Evolutionary conservation across 1,139 yeast genomes (phyloP).

Genomic region (Candida sanyaensis): DNA sequence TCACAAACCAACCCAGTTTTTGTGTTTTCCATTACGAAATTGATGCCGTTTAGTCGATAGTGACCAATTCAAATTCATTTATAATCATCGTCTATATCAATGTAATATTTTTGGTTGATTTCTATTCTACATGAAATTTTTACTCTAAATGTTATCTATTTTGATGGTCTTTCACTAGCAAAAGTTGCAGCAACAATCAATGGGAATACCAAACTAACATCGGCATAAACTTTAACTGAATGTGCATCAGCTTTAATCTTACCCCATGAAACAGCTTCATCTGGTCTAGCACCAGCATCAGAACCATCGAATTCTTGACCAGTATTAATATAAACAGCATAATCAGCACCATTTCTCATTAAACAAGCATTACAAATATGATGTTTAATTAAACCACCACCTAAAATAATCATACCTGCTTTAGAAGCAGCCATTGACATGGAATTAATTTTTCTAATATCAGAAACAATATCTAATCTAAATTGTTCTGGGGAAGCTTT

Average conservation of each 20-base stretch:
- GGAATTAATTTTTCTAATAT: slow-evolving; percentile 86
- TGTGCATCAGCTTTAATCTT: slow-evolving; percentile 94
- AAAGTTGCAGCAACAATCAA: slow-evolving; percentile 96
- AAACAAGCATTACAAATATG: slow-evolving; percentile 97
- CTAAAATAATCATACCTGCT: slow-evolving; percentile 95
- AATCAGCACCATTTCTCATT: slow-evolving; percentile 99
- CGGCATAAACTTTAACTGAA: slow-evolving; percentile 90
- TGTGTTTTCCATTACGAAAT: not conserved
- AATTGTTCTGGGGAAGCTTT: slow-evolving; percentile 88
- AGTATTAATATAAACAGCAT: slow-evolving; percentile 94
- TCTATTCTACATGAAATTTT: not conserved
- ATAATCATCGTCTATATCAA: no score
- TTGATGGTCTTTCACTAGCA: slow-evolving; percentile 50
- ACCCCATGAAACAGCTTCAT: slow-evolving; percentile 99
- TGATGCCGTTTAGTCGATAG: not conserved
- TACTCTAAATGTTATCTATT: not conserved
- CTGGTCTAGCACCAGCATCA: slow-evolving; percentile 99
- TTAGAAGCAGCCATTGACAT: slow-evolving; percentile 93
- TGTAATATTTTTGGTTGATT: no score
- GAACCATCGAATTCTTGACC: slow-evolving; percentile 99
- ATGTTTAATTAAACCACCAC: slow-evolving; percentile 96
- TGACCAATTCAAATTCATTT: not conserved
- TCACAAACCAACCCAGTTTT: not conserved
- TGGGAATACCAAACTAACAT: slow-evolving; percentile 95
- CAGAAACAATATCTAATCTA: slow-evolving; percentile 89